These are phyloP conservation scores for Catunica adiposa DNA, from an alignment of 2,329 filamentous ascomycete genomes.

Conservation along the genomic window DNA sequence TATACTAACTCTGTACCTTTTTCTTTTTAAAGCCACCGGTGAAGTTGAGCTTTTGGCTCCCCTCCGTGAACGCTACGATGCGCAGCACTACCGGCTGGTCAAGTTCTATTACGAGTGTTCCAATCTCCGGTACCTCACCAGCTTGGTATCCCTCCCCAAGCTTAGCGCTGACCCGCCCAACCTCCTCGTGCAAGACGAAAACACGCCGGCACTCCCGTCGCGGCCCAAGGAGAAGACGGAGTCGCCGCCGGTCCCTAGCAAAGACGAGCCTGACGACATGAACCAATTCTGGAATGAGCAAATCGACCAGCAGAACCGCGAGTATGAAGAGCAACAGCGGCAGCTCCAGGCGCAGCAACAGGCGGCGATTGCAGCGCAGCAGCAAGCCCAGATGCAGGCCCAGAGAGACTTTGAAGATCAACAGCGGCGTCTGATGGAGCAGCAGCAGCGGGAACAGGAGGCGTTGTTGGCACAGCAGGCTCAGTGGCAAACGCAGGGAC, in stretches of 20 bases:
- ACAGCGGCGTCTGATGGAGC: conserved; percentile 70
- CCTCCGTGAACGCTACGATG: conserved; percentile 74
- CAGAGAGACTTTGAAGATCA: conserved; percentile 96
- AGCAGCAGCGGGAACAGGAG: conserved; percentile 81
- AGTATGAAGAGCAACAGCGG: conserved; percentile 87
- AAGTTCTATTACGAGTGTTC: conserved; percentile 99
- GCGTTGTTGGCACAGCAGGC: conserved; percentile 77
- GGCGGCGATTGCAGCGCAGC: conserved; percentile 62
- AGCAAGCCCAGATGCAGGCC: conserved; percentile 67
- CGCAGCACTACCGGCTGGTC: conserved; percentile 88
- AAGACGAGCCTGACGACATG: conserved; percentile 73
- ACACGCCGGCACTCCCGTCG: conserved; percentile 65
- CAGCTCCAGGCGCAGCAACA: conserved; percentile 78
- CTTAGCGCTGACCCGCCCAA: conserved; percentile 88
- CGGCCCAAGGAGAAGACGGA: conserved; percentile 57
- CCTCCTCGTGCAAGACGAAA: conserved; percentile 68
- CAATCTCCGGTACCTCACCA: conserved; percentile 89
- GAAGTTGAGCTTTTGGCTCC: conserved; percentile 87
- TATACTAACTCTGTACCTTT: no score
- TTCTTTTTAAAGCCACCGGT: conserved; percentile 48
- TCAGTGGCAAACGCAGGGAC: conserved; percentile 84
- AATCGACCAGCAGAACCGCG: conserved; percentile 75
- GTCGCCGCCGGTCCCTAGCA: conserved; percentile 50
- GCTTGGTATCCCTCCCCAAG: conserved; percentile 89
- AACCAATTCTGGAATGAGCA: conserved; percentile 97